phyloP scores from a whole-genome alignment of 2,329 filamentous ascomycete species.

The Decorospora gaudefroyi region DNA sequence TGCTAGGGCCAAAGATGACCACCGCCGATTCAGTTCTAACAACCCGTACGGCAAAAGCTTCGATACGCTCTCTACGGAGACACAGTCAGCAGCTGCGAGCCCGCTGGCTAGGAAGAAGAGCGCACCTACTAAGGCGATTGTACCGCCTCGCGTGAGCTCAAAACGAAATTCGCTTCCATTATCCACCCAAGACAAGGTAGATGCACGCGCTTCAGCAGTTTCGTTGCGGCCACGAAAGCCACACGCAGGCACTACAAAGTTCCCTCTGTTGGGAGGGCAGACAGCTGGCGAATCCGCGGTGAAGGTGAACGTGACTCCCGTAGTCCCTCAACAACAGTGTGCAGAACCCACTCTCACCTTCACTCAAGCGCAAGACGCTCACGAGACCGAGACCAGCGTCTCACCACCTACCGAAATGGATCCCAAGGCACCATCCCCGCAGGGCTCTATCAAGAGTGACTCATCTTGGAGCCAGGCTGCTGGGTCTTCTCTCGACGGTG shows the following conservation, averaged over 20 bases:
- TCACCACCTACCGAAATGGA: slow-evolving; percentile 2
- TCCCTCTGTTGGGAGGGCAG: slow-evolving; percentile 17
- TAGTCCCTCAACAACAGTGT: background rate
- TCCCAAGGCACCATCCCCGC: background rate
- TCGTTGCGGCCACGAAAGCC: slow-evolving; percentile 1
- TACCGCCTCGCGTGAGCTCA: slow-evolving; percentile 24
- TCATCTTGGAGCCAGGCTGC: slow-evolving; percentile 14
- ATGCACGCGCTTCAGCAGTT: background rate
- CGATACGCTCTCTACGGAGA: slow-evolving; percentile 18
- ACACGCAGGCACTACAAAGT: slow-evolving; percentile 15
- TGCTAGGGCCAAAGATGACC: background rate
- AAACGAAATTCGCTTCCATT: slow-evolving; percentile 22
- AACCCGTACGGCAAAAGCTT: slow-evolving; percentile 12
- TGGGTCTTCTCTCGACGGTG: slow-evolving; percentile 10
- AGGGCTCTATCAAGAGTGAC: slow-evolving; percentile 5
- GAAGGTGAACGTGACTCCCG: background rate
- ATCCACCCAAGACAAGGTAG: background rate
- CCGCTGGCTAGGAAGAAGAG: slow-evolving; percentile 12
- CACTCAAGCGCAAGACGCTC: too few relatives aligned
- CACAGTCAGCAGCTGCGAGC: slow-evolving; percentile 10
- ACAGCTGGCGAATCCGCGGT: background rate
- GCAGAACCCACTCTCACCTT: background rate
- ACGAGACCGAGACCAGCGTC: too few relatives aligned
- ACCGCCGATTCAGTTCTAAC: slow-evolving; percentile 1
- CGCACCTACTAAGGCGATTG: background rate